phyloP scores from a whole-genome alignment of 2,329 filamentous ascomycete genomes.

The Cladorrhinum sp. region DNA sequence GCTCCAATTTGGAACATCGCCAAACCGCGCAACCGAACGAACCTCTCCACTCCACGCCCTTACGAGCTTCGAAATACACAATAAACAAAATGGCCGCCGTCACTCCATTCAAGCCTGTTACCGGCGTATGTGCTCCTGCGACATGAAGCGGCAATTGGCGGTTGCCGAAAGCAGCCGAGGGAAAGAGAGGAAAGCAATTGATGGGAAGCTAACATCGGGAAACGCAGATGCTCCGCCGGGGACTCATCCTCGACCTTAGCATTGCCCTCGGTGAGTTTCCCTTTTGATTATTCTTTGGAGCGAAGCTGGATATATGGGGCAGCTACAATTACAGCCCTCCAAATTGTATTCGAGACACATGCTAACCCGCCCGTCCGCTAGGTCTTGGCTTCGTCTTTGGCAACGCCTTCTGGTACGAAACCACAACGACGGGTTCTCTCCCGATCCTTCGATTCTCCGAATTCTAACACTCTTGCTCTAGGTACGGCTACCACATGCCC shows the following conservation, averaged over 20 bases:
- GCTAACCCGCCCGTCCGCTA: slow-evolving; percentile 37
- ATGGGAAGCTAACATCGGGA: slow-evolving; percentile 35
- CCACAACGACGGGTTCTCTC: slow-evolving; percentile 1
- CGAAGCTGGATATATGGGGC: neutral
- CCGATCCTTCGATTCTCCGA: slow-evolving; percentile 1
- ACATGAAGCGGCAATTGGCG: neutral
- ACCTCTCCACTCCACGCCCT: slow-evolving; percentile 22
- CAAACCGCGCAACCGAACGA: slow-evolving; percentile 24
- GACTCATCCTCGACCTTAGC: slow-evolving; percentile 54
- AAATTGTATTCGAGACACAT: neutral
- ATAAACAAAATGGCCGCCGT: slow-evolving; percentile 38
- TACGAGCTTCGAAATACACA: slow-evolving; percentile 9
- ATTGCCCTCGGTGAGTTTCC: slow-evolving; percentile 53
- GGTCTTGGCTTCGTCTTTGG: slow-evolving; percentile 54
- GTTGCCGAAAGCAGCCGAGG: slow-evolving; percentile 18
- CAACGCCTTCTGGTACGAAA: slow-evolving; percentile 56
- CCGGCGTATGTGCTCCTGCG: slow-evolving; percentile 50
- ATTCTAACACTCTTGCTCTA: slow-evolving; percentile 28
- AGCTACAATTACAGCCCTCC: neutral
- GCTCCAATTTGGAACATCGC: slow-evolving; percentile 21
- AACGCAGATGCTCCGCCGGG: slow-evolving; percentile 57
- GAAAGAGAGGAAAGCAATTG: neutral
- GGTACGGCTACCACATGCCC: slow-evolving; percentile 63
- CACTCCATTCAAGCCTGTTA: slow-evolving; percentile 49
- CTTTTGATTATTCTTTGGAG: neutral